These are phyloP conservation scores for Backusella circina DNA, from an alignment of 192 early-diverging fungal genomes.

Conservation along the genomic window DNA sequence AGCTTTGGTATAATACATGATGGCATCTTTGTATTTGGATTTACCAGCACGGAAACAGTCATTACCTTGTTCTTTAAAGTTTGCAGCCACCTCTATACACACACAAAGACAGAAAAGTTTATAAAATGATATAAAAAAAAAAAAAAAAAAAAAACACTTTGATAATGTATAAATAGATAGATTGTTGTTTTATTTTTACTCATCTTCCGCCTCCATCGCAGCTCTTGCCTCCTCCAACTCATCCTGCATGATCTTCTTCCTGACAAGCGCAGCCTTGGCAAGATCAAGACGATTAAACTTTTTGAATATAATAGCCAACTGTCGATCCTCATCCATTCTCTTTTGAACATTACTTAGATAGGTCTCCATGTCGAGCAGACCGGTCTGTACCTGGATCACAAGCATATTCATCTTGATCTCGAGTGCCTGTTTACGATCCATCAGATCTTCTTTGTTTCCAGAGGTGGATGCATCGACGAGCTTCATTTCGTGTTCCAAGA, in stretches of 20 bases:
- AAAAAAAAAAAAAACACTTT: background rate
- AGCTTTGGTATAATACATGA: conserved; percentile 84
- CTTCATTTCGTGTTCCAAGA: conserved; percentile 66
- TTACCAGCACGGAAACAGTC: conserved; percentile 77
- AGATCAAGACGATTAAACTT: conserved; percentile 56
- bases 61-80: conserved; percentile 97
- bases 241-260: conserved; percentile 72
- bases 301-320: conserved; percentile 67
- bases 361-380: conserved; percentile 65
- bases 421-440: conserved; percentile 59
- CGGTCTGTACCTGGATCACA: conserved; percentile 65
- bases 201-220: conserved; percentile 45
- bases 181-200: background rate
- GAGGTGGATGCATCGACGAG: conserved; percentile 35
- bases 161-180: background rate
- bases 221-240: conserved; percentile 77
- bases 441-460: conserved; percentile 55
- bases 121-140: background rate
- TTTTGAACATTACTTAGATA: conserved; percentile 60
- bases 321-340: conserved; percentile 56
- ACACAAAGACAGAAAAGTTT: too few species aligned
- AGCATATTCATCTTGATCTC: conserved; percentile 76
- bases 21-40: conserved; percentile 67
- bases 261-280: conserved; percentile 59
- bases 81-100: conserved; percentile 76